phyloP scores from a whole-genome alignment of 352 stramenopile species.

The Phytophthora melonis region DNA sequence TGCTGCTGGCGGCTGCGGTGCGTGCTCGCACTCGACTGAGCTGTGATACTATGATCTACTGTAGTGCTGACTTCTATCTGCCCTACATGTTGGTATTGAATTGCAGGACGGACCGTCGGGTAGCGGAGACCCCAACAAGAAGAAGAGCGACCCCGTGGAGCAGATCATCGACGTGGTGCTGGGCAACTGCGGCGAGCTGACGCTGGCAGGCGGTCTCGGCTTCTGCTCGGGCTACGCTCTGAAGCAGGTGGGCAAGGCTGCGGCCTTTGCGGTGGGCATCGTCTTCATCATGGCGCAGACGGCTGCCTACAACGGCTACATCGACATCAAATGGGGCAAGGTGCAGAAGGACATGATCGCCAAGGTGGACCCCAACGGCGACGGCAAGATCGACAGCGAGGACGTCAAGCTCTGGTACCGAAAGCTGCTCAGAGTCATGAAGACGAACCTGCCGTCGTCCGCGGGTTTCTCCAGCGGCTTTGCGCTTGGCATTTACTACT shows the following conservation, averaged over 20 bases:
- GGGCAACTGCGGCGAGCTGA: slow-evolving; percentile 73
- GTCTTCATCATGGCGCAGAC: slow-evolving; percentile 84
- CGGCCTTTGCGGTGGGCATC: slow-evolving; percentile 75
- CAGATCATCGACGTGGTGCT: slow-evolving; percentile 73
- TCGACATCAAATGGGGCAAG: slow-evolving; percentile 92
- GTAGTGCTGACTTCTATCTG: neutral
- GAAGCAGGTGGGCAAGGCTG: slow-evolving; percentile 84
- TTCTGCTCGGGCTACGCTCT: slow-evolving; percentile 90
- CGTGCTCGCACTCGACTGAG: slow-evolving; percentile 4
- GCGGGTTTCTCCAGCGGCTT: slow-evolving; percentile 83
- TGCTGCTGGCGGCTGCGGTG: slow-evolving; percentile 43
- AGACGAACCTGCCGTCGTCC: slow-evolving; percentile 87
- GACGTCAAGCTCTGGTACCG: slow-evolving; percentile 85
- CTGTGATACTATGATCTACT: neutral
- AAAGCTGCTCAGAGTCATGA: slow-evolving; percentile 73
- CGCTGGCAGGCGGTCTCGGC: slow-evolving; percentile 70
- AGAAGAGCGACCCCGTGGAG: slow-evolving; percentile 63
- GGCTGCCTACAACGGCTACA: slow-evolving; percentile 88
- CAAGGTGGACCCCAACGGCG: slow-evolving; percentile 83
- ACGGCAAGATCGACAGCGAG: slow-evolving; percentile 87
- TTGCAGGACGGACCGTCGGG: slow-evolving; percentile 44
- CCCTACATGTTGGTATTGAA: slow-evolving; percentile 3
- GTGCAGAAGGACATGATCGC: slow-evolving; percentile 87
- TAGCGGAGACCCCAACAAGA: slow-evolving; percentile 44
- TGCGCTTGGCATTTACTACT: slow-evolving; percentile 72